Evolutionary conservation across 306 rosid genomes (phyloP).

Genomic region (Dicorynia guianensis): DNA sequence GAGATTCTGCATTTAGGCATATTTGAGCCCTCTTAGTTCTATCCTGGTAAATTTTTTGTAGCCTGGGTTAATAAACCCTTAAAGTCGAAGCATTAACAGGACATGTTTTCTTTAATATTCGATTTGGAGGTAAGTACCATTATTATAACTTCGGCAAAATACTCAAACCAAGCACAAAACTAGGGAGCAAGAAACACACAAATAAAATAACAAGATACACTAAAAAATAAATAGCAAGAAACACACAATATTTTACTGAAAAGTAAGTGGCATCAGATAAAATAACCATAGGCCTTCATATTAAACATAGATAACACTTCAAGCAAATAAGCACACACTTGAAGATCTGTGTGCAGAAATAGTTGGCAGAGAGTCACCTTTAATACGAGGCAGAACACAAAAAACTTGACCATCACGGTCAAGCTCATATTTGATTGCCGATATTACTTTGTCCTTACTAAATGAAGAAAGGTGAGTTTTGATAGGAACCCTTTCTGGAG

Average conservation of each 20-base stretch:
- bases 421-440: conserved; percentile 83
- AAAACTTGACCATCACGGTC: conserved; percentile 94
- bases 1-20: not conserved
- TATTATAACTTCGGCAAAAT: conserved; percentile 7
- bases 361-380: conserved; percentile 60
- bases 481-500: conserved; percentile 96
- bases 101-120: not conserved
- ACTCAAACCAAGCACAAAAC: not conserved
- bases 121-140: not conserved
- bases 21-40: not conserved
- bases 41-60: not conserved
- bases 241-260: conserved; percentile 24
- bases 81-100: not conserved
- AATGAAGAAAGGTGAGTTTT: conserved; percentile 84
- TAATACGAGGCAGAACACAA: conserved; percentile 92
- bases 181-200: no score
- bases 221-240: not conserved
- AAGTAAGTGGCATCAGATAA: conserved; percentile 27
- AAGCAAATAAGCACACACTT: not conserved
- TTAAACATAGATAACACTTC: conserved; percentile 28
- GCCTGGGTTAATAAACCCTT: not conserved
- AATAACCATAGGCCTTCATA: conserved; percentile 6
- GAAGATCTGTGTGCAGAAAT: conserved; percentile 30
- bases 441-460: conserved; percentile 71
- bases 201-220: no score